Percentiles rank a stretch among this genome's conserved stretches.
phyloP scores from a whole-genome alignment of 2,329 filamentous ascomycete genomes.

The Pseudogymnoascus destructans region DNA sequence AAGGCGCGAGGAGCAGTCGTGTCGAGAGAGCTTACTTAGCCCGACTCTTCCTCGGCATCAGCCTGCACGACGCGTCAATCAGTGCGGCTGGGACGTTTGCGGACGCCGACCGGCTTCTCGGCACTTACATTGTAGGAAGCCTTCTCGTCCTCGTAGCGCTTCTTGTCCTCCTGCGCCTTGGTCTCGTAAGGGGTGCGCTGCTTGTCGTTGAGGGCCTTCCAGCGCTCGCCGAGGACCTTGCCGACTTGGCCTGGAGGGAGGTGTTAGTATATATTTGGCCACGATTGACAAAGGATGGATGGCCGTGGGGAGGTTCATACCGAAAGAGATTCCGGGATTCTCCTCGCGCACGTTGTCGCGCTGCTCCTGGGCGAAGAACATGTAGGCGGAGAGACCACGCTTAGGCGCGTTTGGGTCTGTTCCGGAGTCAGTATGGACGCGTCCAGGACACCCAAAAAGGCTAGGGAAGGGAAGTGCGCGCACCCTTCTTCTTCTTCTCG shows the following conservation, averaged over 20 bases:
- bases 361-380: constrained; percentile 99
- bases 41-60: constrained; percentile 40
- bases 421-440: constrained; percentile 11
- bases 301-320: too few relatives aligned
- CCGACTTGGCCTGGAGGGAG: constrained; percentile 65
- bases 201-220: constrained; percentile 92
- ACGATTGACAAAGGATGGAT: too few relatives aligned
- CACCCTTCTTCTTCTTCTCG: constrained; percentile 63
- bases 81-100: constrained; percentile 19
- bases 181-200: constrained; percentile 89
- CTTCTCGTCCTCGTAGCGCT: constrained; percentile 98
- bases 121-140: constrained; percentile 71
- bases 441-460: too few relatives aligned
- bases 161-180: constrained; percentile 95
- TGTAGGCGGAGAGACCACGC: constrained; percentile 98
- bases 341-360: constrained; percentile 96
- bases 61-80: constrained; percentile 35
- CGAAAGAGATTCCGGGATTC: constrained; percentile 95
- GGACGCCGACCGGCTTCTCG: constrained; percentile 16
- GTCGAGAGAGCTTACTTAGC: constrained; percentile 16
- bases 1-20: not conserved
- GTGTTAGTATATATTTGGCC: too few relatives aligned
- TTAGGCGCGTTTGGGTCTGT: constrained; percentile 91
- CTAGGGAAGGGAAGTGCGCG: constrained; percentile 17
- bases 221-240: constrained; percentile 95